Evolutionary conservation across 2,329 filamentous ascomycete genomes (phyloP).

Genomic region (Fusarium brevicatenulatum): DNA sequence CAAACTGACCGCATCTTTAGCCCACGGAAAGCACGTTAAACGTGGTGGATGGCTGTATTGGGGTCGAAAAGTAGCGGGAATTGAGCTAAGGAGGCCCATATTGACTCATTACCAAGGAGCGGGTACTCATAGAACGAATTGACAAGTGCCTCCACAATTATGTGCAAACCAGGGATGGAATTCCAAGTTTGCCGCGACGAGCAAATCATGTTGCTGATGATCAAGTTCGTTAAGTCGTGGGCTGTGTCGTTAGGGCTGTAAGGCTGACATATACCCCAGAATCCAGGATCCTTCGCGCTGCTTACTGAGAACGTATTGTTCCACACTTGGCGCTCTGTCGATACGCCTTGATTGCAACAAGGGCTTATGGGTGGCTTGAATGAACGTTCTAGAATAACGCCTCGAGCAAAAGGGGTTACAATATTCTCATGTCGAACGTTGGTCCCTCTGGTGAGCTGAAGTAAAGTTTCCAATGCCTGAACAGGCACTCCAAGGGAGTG

Average conservation of each 20-base stretch:
- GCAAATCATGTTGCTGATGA: slow-evolving; percentile 24
- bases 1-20: slow-evolving; percentile 21
- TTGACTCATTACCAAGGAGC: slow-evolving; percentile 27
- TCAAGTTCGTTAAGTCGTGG: slow-evolving; percentile 7
- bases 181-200: slow-evolving; percentile 7
- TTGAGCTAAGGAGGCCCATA: slow-evolving; percentile 16
- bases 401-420: not conserved
- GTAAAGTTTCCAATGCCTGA: not conserved
- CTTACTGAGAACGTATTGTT: slow-evolving; percentile 26
- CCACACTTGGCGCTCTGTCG: slow-evolving; percentile 4
- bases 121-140: slow-evolving; percentile 16
- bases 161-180: slow-evolving; percentile 13
- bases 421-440: not conserved
- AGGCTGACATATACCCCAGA: slow-evolving; percentile 43
- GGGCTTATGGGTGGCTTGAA: slow-evolving; percentile 7
- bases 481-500: not conserved
- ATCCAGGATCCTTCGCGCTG: slow-evolving; percentile 34
- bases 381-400: slow-evolving; percentile 20
- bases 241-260: slow-evolving; percentile 42
- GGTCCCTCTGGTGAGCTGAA: not conserved
- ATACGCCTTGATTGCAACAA: not conserved
- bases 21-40: slow-evolving; percentile 4
- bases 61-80: slow-evolving; percentile 23
- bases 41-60: slow-evolving; percentile 2
- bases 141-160: slow-evolving; percentile 8